Evolutionary conservation across 129 eudicot genomes (phyloP).

Genomic region (Flaveria robusta): DNA sequence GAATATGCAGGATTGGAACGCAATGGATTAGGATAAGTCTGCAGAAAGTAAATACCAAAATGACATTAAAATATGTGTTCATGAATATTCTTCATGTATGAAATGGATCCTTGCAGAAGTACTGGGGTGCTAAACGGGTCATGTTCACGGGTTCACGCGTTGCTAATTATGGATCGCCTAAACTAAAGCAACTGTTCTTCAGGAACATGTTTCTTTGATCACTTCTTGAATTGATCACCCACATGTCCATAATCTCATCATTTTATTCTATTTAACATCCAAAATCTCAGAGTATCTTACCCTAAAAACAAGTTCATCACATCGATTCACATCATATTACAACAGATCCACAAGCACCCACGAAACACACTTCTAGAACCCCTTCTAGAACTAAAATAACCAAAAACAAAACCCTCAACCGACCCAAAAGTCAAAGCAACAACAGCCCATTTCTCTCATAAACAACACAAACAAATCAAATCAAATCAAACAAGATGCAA

Average conservation of each 20-base stretch:
- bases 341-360: conserved; percentile 25
- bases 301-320: conserved; percentile 16
- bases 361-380: conserved; percentile 20
- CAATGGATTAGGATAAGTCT: conserved; percentile 86
- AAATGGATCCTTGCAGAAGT: not conserved
- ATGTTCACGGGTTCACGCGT: not conserved
- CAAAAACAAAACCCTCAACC: not conserved
- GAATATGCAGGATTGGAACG: conserved; percentile 94
- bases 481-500: conserved; percentile 1
- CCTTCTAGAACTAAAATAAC: not conserved
- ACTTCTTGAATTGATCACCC: not conserved
- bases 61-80: conserved; percentile 1
- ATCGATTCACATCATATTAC: conserved; percentile 23
- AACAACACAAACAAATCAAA: conserved; percentile 1
- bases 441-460: conserved; percentile 17
- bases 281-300: conserved; percentile 7
- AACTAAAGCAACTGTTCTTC: conserved; percentile 1
- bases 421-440: conserved; percentile 31
- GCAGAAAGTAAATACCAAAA: conserved; percentile 34
- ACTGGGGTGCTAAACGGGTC: not conserved
- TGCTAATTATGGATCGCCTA: not conserved
- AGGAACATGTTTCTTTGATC: not conserved
- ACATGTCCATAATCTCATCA: conserved; percentile 3
- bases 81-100: not conserved
- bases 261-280: not conserved